phyloP scores from a whole-genome alignment of 2,329 filamentous ascomycete species.

The Tympanopsis confertula region DNA sequence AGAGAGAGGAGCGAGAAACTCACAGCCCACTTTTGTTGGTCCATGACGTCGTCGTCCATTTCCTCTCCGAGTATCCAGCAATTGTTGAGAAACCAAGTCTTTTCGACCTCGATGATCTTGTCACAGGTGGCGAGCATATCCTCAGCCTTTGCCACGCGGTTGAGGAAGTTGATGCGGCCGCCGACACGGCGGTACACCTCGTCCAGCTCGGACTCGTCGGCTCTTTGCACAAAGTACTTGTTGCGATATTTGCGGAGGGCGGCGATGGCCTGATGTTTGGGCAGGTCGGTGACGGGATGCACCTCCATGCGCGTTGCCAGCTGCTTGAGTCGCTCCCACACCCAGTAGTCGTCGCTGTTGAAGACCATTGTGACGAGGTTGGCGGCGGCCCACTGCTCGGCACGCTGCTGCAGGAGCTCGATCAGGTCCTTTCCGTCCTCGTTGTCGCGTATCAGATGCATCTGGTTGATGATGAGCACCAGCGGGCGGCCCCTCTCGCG shows the following conservation, averaged over 20 bases:
- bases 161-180: conserved; percentile 77
- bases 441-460: conserved; percentile 82
- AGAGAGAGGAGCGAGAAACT: conserved; percentile 21
- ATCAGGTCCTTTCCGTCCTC: conserved; percentile 87
- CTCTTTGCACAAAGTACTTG: conserved; percentile 60
- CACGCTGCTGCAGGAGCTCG: conserved; percentile 87
- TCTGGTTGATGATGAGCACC: conserved; percentile 87
- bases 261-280: conserved; percentile 63
- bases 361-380: conserved; percentile 86
- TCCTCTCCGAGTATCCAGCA: conserved; percentile 65
- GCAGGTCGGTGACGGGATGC: conserved; percentile 71
- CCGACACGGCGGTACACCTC: conserved; percentile 79
- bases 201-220: conserved; percentile 45
- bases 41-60: conserved; percentile 96
- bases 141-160: conserved; percentile 72
- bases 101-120: conserved; percentile 57
- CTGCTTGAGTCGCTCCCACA: conserved; percentile 87
- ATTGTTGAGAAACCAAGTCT: conserved; percentile 70
- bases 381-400: conserved; percentile 90
- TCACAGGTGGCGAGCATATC: conserved; percentile 75
- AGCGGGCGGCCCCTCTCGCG: conserved; percentile 54
- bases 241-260: conserved; percentile 72
- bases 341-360: conserved; percentile 97
- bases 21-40: conserved; percentile 90
- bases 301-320: conserved; percentile 93